Evolutionary conservation across 177 flowering plant species (phyloP), one percentile per base, ranked within the genome.

Genomic region (Tripterygium wilfordii): DNA sequence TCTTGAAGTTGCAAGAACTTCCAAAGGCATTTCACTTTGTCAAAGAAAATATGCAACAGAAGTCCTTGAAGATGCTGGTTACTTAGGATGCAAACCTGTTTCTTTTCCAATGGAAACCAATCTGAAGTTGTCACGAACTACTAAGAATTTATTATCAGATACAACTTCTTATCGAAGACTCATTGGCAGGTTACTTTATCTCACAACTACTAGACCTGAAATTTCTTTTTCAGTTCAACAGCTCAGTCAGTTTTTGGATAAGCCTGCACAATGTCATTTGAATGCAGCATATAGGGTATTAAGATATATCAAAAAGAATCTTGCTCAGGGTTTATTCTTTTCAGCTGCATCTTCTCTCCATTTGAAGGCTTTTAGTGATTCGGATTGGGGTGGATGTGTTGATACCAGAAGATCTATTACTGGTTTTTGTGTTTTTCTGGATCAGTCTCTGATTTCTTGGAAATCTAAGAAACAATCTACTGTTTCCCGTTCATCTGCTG

Each of bases 171-270:
- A 66, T 29, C 18, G 53, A 8, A 36, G 51, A 3, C 18, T 53
- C 3, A 42, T 58, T 4, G 64, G 64, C 10, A 32, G 31, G 4
- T 40, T 58, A 0, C 49, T 47, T 4, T 61, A 61, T 25, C 18
- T 49, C 9, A 49, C 60, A 0, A 20, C 31, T 8, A 48, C 65
- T 21, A 10, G 37, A 8, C 60, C 53, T 17, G 49, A 58, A 10
- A 42, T 58, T n/a, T 15, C 51, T 1, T 58, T 26, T 31, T 27
- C 48, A 5, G 60, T 58, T 7, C 33, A 64, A 14, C 12, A 29
- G 4, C 23, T 58, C 7, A 41, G 51, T 41, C 63, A 58, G 20
- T 54, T 44, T 14, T 38, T 64, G 51, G 42, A 49, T 15, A 5
- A 22, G 2, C 61, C 53, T 7, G 30, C 30, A 12, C 13, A 8